Percentiles rank a stretch among this genome's conserved stretches.
Evolutionary conservation across 148 eudicot species (phyloP).

Genomic region (Cornus florida): DNA sequence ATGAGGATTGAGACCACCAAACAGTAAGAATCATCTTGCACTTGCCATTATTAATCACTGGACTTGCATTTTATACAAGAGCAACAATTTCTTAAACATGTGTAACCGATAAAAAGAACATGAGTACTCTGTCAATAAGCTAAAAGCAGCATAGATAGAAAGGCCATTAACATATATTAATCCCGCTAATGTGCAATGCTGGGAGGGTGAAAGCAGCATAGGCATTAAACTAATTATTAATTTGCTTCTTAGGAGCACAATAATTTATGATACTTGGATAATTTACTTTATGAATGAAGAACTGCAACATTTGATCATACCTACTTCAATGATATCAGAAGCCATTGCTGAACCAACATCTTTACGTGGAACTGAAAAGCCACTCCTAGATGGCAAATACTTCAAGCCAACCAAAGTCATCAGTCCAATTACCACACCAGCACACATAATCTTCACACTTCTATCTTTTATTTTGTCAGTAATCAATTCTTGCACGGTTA

Average conservation of each 20-base stretch:
- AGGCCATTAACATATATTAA: neutral
- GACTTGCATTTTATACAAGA: conserved; percentile 1
- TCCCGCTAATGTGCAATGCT: neutral
- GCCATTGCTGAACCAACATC: conserved; percentile 58
- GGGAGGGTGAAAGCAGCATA: neutral
- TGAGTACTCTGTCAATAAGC: neutral
- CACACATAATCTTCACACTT: conserved; percentile 81
- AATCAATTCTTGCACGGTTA: conserved; percentile 56
- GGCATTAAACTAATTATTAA: neutral
- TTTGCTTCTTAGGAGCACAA: neutral
- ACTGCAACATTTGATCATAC: conserved; percentile 41
- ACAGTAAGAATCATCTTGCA: neutral
- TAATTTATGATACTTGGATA: neutral
- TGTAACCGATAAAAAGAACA: neutral
- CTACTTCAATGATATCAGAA: conserved; percentile 75
- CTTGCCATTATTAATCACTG: neutral
- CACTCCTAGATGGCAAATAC: conserved; percentile 44
- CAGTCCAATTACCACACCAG: conserved; percentile 86
- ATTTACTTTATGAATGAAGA: neutral
- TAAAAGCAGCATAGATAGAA: too few relatives aligned
- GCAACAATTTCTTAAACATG: neutral
- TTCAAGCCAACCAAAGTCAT: conserved; percentile 68
- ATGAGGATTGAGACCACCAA: neutral
- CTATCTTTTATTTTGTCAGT: conserved; percentile 74
- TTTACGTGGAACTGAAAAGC: conserved; percentile 34